Evolutionary conservation across 2,329 filamentous ascomycete species (phyloP).

Genomic region (Penicillium sp.): DNA sequence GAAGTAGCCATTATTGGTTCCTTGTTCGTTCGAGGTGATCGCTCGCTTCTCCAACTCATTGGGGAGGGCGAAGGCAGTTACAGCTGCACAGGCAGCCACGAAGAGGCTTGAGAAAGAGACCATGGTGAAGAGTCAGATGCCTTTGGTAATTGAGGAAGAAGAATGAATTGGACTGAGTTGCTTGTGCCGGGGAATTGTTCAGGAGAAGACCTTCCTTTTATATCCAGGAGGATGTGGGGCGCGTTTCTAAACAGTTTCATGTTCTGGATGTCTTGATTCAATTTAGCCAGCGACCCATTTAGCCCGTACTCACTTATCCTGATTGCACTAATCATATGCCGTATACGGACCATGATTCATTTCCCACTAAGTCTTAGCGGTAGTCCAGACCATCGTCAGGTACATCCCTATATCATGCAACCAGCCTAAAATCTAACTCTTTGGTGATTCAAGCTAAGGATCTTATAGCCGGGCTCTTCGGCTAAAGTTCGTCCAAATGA

Average conservation of each 20-base stretch:
- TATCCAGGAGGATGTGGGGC: constrained; percentile 2
- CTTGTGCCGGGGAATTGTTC: neutral
- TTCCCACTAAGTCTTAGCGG: neutral
- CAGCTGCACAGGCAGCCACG: constrained; percentile 20
- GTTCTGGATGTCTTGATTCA: neutral
- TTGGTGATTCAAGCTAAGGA: neutral
- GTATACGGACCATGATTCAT: neutral
- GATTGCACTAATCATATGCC: neutral
- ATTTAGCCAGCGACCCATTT: constrained; percentile 7
- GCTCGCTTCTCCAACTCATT: constrained; percentile 15
- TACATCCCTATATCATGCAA: too few relatives aligned
- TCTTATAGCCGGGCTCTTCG: neutral
- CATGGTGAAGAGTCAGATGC: constrained; percentile 17
- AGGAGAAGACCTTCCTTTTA: neutral
- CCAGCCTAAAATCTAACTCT: neutral
- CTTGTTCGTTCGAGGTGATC: constrained; percentile 28
- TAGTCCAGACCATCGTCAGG: neutral
- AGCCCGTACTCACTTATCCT: neutral
- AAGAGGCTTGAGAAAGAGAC: constrained; percentile 27
- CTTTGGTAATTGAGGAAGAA: neutral
- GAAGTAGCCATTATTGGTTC: constrained; percentile 45
- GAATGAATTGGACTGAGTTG: neutral
- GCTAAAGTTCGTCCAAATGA: neutral
- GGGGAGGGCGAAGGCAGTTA: constrained; percentile 25
- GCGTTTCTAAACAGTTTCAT: neutral